Evolutionary conservation across 202 grass and related monocot species (phyloP), one percentile per base, ranked within the genome.

Genomic region (Setaria italica): DNA sequence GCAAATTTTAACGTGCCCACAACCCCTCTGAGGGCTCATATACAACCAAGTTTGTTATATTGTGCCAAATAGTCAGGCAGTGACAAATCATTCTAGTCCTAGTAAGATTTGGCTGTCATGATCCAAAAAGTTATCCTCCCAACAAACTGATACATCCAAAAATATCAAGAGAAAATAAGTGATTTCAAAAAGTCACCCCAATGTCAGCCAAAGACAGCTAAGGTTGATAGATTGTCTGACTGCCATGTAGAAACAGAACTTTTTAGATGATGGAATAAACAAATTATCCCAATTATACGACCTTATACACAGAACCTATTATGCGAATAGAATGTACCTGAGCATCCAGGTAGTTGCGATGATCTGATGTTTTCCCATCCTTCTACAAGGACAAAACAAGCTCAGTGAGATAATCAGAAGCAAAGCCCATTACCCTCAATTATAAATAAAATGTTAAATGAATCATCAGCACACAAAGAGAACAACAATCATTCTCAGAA

Each of bases 261-360:
- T 64, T 33, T 34, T 34, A 33, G 30, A 34, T 64, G 29, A 64
- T 64, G 11, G 1, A 64, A 33, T 15, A 33, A 64, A 33, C 11
- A 64, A 64, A 33, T 32, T 33, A 64, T 6, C 62, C 11, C 62
- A 64, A 63, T 59, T 25, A 59, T 62, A 62, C 13, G 25, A 3
- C 59, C 10, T 7, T 37, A 25, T 39, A 53, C 39, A 58, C 11
- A 63, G 30, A 48, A 64, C 69, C 34, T 20, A 57, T 30, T 33
- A 35, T 20, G 4, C 2, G 34, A 79, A 87, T 58, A 47, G 30
- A 71, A 76, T 67, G 80, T 89, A 99, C 97, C 97, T 94, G 92
- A 88, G 92, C 93, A 91, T 99, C 93, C 54, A 99, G 88, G 48
- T 99, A 99, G 77, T 85, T 92, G 66, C 14, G 2, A 69, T 99